Evolutionary conservation across 2,329 filamentous ascomycete species (phyloP).

Genomic region (Colletotrichum agaves): DNA sequence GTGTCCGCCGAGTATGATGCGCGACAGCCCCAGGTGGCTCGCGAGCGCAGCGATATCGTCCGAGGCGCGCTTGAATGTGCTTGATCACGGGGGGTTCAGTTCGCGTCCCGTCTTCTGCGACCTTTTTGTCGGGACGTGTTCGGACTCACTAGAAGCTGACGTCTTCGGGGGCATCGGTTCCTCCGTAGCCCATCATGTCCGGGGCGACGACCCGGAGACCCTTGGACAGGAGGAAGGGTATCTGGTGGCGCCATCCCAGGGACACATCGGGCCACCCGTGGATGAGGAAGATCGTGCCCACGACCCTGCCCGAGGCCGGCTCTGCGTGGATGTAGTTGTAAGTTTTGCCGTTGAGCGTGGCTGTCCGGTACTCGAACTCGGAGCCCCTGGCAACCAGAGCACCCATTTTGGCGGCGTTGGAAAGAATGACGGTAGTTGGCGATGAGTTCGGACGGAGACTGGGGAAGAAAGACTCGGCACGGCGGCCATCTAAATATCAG

Average conservation of each 20-base stretch:
- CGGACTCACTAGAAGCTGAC: slow-evolving; percentile 21
- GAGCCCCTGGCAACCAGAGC: neutral
- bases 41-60: slow-evolving; percentile 78
- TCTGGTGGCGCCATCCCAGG: slow-evolving; percentile 83
- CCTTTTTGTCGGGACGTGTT: neutral
- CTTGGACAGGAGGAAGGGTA: slow-evolving; percentile 73
- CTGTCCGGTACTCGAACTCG: slow-evolving; percentile 19
- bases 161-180: slow-evolving; percentile 70
- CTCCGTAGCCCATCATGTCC: slow-evolving; percentile 82
- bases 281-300: slow-evolving; percentile 57
- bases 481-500: no score
- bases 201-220: slow-evolving; percentile 78
- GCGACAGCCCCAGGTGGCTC: slow-evolving; percentile 54
- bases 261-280: slow-evolving; percentile 81
- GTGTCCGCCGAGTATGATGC: slow-evolving; percentile 81
- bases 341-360: slow-evolving; percentile 57
- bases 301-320: slow-evolving; percentile 48
- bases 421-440: slow-evolving; percentile 1
- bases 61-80: slow-evolving; percentile 75
- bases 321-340: slow-evolving; percentile 70
- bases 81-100: slow-evolving; percentile 64
- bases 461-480: no score
- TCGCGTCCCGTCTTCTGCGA: neutral
- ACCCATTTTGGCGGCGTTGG: neutral
- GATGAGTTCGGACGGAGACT: neutral